Evolutionary conservation across 208 protist genomes (phyloP).

Genomic region (Balamuthia mandrillaris): DNA sequence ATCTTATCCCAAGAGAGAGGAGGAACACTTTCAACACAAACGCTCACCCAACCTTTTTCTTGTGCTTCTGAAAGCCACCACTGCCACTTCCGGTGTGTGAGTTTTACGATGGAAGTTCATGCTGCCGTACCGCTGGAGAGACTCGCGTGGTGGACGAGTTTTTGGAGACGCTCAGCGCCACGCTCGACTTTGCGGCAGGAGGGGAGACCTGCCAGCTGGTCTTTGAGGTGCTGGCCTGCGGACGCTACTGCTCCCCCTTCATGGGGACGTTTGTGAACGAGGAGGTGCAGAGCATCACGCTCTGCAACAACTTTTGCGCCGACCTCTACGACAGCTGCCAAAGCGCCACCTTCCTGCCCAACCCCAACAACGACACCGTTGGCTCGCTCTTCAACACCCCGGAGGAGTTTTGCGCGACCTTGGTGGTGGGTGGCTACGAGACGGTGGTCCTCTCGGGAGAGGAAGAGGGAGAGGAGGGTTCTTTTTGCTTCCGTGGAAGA

Average conservation of each 20-base stretch:
- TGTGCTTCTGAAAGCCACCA: no score
- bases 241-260: conserved; percentile 16
- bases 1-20: no score
- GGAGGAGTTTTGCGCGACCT: background rate
- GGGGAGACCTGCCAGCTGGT: background rate
- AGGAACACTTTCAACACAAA: no score
- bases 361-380: background rate
- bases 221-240: conserved; percentile 29
- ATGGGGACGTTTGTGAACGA: conserved; percentile 1
- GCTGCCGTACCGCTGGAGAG: background rate
- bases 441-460: background rate
- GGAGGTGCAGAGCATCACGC: background rate
- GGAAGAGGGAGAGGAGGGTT: no score
- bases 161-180: background rate
- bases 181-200: background rate
- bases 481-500: no score
- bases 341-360: no score
- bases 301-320: conserved; percentile 9
- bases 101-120: background rate
- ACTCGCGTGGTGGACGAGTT: background rate
- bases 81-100: background rate
- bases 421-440: background rate
- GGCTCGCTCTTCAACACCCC: background rate
- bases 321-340: background rate
- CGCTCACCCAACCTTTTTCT: no score